Percentiles rank a stretch among this genome's conserved stretches.
These are phyloP conservation scores for Pontederia paniculata DNA, from an alignment of 176 grass and related monocot genomes.

Conservation along the genomic window DNA sequence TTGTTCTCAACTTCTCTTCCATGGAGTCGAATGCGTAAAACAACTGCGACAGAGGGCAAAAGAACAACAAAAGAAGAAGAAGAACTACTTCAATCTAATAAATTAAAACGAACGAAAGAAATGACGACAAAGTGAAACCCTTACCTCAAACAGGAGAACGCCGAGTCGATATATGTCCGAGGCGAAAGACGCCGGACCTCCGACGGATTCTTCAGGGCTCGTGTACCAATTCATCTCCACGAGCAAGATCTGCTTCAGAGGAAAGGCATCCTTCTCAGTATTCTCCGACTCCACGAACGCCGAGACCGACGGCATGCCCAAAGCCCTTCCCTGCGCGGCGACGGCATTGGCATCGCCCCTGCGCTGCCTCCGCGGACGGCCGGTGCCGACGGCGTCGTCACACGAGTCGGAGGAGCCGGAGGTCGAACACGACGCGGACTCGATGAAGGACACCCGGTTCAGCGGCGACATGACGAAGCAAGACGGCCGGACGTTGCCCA, in stretches of 20 bases:
- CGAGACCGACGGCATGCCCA: background rate
- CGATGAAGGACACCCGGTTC: conserved; percentile 81
- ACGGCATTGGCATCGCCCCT: background rate
- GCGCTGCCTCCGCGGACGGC: conserved; percentile 7
- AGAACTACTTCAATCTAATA: background rate
- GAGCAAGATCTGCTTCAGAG: conserved; percentile 58
- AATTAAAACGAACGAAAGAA: background rate
- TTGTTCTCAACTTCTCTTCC: conserved; percentile 74
- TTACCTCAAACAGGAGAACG: conserved; percentile 89
- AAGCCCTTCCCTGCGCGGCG: background rate
- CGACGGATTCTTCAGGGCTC: conserved; percentile 65
- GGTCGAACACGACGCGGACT: conserved; percentile 67
- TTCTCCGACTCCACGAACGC: background rate
- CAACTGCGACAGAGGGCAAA: conserved; percentile 30
- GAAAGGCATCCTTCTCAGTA: conserved; percentile 28
- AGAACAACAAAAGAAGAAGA: conserved; percentile 5
- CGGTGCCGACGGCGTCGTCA: conserved; percentile 24
- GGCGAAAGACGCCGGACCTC: conserved; percentile 39
- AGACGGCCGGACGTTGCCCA: conserved; percentile 67
- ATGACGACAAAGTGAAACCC: background rate
- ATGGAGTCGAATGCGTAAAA: conserved; percentile 70
- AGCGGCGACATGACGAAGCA: conserved; percentile 92
- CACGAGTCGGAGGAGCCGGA: conserved; percentile 45
- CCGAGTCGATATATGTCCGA: conserved; percentile 94
- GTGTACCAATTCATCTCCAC: conserved; percentile 93